phyloP scores from a whole-genome alignment of 306 rosid genomes.

The Corylus americana region DNA sequence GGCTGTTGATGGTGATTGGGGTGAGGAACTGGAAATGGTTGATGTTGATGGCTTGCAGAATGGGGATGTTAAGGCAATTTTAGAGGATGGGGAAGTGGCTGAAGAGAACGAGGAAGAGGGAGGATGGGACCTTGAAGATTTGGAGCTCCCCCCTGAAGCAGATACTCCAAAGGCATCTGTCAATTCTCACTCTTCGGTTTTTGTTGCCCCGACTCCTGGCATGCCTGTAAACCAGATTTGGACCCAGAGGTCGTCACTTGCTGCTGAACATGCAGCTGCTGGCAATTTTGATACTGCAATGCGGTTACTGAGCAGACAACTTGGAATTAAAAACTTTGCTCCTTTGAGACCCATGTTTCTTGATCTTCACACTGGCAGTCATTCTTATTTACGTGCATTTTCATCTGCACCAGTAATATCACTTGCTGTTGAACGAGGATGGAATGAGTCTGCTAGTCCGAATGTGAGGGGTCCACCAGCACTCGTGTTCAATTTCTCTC shows the following conservation, averaged over 20 bases:
- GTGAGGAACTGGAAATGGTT: constrained; percentile 73
- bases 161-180: constrained; percentile 73
- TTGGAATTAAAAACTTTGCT: constrained; percentile 76
- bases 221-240: constrained; percentile 91
- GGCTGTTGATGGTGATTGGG: constrained; percentile 76
- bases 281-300: constrained; percentile 94
- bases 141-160: constrained; percentile 82
- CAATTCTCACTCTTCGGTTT: constrained; percentile 53
- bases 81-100: constrained; percentile 60
- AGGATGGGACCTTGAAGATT: constrained; percentile 93
- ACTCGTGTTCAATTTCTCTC: constrained; percentile 70
- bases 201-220: constrained; percentile 88
- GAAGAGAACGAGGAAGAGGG: constrained; percentile 80
- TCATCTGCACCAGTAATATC: constrained; percentile 74
- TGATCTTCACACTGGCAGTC: constrained; percentile 78
- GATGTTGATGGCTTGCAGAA: constrained; percentile 65
- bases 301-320: constrained; percentile 85
- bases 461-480: constrained; percentile 82
- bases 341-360: constrained; percentile 78
- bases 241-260: constrained; percentile 87
- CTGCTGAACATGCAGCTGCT: constrained; percentile 96
- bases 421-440: constrained; percentile 85
- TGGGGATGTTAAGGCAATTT: constrained; percentile 60
- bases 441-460: constrained; percentile 77
- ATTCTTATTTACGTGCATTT: constrained; percentile 72